Evolutionary conservation across 129 eudicot genomes (phyloP).

Genomic region (Ambrosia artemisiifolia): DNA sequence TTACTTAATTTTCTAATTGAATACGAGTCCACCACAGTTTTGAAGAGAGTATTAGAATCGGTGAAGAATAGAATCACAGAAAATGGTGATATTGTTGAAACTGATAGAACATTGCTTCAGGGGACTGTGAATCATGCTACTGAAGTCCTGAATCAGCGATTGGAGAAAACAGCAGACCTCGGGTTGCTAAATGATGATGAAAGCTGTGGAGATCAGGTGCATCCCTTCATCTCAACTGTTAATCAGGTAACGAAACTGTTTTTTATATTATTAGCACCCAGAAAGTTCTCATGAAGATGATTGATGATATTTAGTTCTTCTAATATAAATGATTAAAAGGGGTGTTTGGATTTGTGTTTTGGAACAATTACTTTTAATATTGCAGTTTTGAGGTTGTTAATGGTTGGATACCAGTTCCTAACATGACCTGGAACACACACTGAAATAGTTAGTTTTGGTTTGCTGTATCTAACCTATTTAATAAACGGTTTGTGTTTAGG

Average conservation of each 20-base stretch:
- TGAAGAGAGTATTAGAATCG: slow-evolving; percentile 51
- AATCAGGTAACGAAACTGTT: slow-evolving; percentile 35
- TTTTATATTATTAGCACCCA: neutral
- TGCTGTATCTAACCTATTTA: no score
- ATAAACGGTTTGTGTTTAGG: neutral
- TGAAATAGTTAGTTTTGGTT: no score
- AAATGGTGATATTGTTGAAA: slow-evolving; percentile 40
- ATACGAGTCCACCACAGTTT: slow-evolving; percentile 48
- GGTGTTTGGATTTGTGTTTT: neutral
- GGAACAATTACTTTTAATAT: no score
- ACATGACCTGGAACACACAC: no score
- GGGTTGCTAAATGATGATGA: slow-evolving; percentile 17
- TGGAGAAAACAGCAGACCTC: slow-evolving; percentile 22
- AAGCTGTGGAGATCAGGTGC: slow-evolving; percentile 35
- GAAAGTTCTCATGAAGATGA: neutral
- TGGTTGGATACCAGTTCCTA: neutral
- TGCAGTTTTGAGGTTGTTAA: no score
- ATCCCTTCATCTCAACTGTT: slow-evolving; percentile 22
- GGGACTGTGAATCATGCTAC: slow-evolving; percentile 43
- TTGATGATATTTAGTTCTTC: neutral
- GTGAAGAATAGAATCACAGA: slow-evolving; percentile 33
- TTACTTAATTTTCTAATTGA: slow-evolving; percentile 54
- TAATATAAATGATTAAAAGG: neutral
- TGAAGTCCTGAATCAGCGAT: slow-evolving; percentile 34
- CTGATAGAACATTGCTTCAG: slow-evolving; percentile 39